phyloP scores from a whole-genome alignment of 257 asterid genomes.

The Nicotiana otophora region DNA sequence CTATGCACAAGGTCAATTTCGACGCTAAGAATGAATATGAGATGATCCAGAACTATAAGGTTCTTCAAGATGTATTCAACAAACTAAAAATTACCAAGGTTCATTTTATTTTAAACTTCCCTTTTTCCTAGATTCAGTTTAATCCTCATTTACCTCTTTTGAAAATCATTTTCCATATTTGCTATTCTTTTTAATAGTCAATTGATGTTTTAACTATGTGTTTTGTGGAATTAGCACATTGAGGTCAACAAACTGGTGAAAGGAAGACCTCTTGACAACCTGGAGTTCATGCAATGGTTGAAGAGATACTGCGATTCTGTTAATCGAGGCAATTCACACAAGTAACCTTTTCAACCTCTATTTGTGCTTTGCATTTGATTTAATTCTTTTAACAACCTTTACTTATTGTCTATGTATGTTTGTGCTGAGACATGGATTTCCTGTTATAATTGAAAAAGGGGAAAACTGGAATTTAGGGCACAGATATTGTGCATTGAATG shows the following conservation, averaged over 20 bases:
- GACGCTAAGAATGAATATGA: conserved; percentile 86
- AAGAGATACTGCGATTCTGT: conserved; percentile 69
- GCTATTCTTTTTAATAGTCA: neutral
- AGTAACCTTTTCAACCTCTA: conserved; percentile 21
- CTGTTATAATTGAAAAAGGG: neutral
- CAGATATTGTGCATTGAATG: neutral
- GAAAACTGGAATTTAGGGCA: neutral
- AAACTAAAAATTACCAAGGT: conserved; percentile 85
- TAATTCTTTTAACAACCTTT: neutral
- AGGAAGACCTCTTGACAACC: conserved; percentile 83
- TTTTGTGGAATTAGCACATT: conserved; percentile 44
- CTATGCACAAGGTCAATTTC: conserved; percentile 91
- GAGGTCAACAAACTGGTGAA: conserved; percentile 86
- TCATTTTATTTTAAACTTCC: neutral
- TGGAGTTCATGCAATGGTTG: conserved; percentile 98
- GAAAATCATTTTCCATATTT: neutral
- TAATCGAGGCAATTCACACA: conserved; percentile 48
- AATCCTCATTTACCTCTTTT: neutral
- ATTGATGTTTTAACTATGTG: neutral
- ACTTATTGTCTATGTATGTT: neutral
- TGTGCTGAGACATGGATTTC: neutral
- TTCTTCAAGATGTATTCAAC: conserved; percentile 87
- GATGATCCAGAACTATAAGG: conserved; percentile 86
- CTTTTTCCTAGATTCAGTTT: neutral
- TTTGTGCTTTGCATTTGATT: neutral